A percentile compares a stretch with the other conserved stretches of the same genome.
phyloP scores from a whole-genome alignment of 2,329 filamentous ascomycete genomes.

The Ascochyta clinopodiicola region DNA sequence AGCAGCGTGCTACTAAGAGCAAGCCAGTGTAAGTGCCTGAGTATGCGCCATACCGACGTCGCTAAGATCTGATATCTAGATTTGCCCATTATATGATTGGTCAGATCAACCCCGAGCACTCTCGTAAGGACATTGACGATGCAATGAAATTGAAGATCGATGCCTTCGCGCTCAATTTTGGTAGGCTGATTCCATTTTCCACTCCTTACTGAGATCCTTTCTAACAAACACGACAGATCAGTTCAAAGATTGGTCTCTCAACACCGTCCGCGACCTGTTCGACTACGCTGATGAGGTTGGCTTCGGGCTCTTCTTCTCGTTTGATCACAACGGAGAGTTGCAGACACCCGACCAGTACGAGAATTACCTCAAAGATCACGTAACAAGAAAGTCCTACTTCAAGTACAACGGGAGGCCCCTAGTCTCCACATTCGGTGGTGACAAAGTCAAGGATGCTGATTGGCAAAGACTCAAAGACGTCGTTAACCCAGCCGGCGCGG shows the following conservation, averaged over 20 bases:
- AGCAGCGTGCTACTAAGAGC: background rate
- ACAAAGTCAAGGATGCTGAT: constrained; percentile 23
- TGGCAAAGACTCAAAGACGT: constrained; percentile 23
- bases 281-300: constrained; percentile 33
- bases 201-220: background rate
- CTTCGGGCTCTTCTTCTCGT: constrained; percentile 49
- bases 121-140: constrained; percentile 34
- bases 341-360: constrained; percentile 33
- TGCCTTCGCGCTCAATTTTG: constrained; percentile 46
- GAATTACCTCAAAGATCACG: constrained; percentile 33
- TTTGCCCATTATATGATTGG: constrained; percentile 37
- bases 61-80: background rate
- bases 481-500: background rate
- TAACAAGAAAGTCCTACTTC: constrained; percentile 34
- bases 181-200: constrained; percentile 15
- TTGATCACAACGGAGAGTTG: constrained; percentile 33
- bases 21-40: constrained; percentile 2
- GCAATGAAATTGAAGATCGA: constrained; percentile 41
- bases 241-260: constrained; percentile 32
- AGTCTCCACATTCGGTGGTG: constrained; percentile 43
- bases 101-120: constrained; percentile 23
- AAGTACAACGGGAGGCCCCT: constrained; percentile 35
- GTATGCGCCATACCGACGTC: too few species aligned
- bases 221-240: background rate
- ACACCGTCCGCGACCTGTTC: constrained; percentile 40